phyloP scores from a whole-genome alignment of 495 filamentous ascomycete species.

The Articulospora tetracladia region DNA sequence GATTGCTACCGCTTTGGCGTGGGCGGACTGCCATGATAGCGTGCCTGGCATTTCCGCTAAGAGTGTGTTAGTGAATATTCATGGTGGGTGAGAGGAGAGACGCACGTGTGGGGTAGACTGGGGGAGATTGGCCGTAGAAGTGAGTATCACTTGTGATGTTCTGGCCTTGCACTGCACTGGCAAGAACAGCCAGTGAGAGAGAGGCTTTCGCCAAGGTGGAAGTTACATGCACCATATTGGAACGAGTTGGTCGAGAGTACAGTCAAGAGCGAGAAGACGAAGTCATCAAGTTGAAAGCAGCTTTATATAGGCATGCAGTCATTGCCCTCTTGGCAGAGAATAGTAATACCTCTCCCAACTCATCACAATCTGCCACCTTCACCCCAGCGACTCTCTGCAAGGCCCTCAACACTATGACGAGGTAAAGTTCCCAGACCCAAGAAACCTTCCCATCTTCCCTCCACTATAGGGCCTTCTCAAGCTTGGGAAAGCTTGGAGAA shows the following conservation, averaged over 20 bases:
- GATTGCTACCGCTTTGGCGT: slow-evolving; percentile 45
- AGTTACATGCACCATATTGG: not conserved
- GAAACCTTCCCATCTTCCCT: too few relatives aligned
- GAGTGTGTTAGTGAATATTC: not conserved
- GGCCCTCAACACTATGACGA: too few relatives aligned
- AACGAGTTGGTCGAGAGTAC: not conserved
- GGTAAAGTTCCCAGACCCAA: too few relatives aligned
- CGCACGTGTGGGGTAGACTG: slow-evolving; percentile 51
- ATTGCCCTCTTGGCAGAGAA: not conserved
- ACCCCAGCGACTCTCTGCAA: too few relatives aligned
- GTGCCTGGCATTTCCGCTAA: not conserved
- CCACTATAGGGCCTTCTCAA: too few relatives aligned
- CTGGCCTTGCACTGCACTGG: not conserved
- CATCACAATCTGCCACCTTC: too few relatives aligned
- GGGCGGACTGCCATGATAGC: slow-evolving; percentile 41
- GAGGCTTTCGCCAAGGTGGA: not conserved
- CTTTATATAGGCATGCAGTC: not conserved
- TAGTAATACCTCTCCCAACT: too few relatives aligned
- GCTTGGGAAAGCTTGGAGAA: too few relatives aligned
- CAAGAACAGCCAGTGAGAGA: not conserved
- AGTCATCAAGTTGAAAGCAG: not conserved
- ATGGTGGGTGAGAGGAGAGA: not conserved
- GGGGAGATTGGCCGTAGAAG: slow-evolving; percentile 56
- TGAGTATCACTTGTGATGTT: slow-evolving; percentile 37
- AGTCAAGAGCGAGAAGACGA: not conserved